Base-by-base conservation (phyloP, 2,329 filamentous ascomycete species). In the Aspergillus amoenus region DNA sequence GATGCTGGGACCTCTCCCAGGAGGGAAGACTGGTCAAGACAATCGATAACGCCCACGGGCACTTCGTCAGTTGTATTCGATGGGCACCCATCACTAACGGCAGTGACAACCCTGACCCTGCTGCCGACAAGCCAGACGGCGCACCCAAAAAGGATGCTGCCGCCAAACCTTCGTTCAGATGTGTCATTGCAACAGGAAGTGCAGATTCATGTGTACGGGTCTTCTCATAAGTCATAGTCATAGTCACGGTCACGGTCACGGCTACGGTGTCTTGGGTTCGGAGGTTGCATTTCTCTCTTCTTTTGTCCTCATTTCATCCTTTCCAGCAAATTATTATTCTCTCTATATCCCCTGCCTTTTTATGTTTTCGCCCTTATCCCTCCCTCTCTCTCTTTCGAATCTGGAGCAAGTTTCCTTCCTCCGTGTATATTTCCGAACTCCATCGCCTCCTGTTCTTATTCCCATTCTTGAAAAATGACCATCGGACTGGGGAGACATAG, bases 1-100 rank as follows among this genome's bases (percentile, higher is more conserved):
- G 93, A 55, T 97, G 93, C 78, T 97, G 93, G 93, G 93, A 97
- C 77, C 79, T 97, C 24, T 83, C 84, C 24, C 93, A 97, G 71
- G 92, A 96, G 72, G 91, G 90, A 42, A 93, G 92, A 68, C 93
- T 91, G 66, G 91, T 96, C 64, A 93, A 93, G 74, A 87, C 86
- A 0, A 78, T 97, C 15, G 81, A 82, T 39, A 89, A 91, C 61
- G 87, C 86, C 0, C 92, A 96, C 70, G 86, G 83, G 4, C 91
- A 92, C 70, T 97, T 97, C 68, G 85, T 97, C 49, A 92, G 85
- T 59, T 93, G 90, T 69, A 81, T 97, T 67, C 79, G 91, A 60
- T 97, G 93, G 93, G 93, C 92, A 2, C 93, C 92, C 8, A 22
- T 21, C 30, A 32, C 32, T 17, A 52, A 56, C 9, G 30, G 27